Conservation (phyloP, 345 rosid genomes). For the Gossypium rotundifolium region DNA sequence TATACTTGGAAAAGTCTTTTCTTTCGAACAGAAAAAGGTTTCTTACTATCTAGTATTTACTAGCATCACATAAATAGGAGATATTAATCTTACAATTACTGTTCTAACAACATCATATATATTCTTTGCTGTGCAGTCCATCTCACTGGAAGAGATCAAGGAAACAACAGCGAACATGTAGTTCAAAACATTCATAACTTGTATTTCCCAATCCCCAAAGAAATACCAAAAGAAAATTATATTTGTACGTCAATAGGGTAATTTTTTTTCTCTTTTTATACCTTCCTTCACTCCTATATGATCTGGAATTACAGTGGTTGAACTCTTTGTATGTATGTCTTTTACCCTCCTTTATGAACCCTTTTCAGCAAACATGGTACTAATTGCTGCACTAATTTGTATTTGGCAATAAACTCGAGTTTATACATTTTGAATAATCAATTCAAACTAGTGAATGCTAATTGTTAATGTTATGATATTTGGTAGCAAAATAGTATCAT, state of each 20-base stretch:
- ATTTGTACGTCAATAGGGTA: slow-evolving; percentile 4
- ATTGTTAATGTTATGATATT: neutral
- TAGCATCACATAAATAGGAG: neutral
- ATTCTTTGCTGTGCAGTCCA: slow-evolving; percentile 41
- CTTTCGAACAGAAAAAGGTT: no score
- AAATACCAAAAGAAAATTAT: neutral
- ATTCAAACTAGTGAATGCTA: neutral
- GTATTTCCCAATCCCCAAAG: slow-evolving; percentile 8
- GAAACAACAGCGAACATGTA: slow-evolving; percentile 44
- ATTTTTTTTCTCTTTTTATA: neutral
- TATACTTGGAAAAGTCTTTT: no score
- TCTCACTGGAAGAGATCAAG: slow-evolving; percentile 72
- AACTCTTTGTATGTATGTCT: neutral
- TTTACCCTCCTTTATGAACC: neutral
- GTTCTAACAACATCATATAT: neutral
- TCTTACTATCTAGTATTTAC: neutral
- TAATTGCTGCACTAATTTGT: neutral
- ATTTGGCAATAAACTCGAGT: neutral
- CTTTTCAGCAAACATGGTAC: neutral
- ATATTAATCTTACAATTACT: neutral
- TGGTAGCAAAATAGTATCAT: neutral
- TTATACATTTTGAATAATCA: neutral
- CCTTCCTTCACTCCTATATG: neutral
- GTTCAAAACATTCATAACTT: slow-evolving; percentile 3
- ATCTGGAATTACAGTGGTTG: neutral